Evolutionary conservation across 164 flowering plant species (phyloP).

Genomic region (Vitis rotundifolia): DNA sequence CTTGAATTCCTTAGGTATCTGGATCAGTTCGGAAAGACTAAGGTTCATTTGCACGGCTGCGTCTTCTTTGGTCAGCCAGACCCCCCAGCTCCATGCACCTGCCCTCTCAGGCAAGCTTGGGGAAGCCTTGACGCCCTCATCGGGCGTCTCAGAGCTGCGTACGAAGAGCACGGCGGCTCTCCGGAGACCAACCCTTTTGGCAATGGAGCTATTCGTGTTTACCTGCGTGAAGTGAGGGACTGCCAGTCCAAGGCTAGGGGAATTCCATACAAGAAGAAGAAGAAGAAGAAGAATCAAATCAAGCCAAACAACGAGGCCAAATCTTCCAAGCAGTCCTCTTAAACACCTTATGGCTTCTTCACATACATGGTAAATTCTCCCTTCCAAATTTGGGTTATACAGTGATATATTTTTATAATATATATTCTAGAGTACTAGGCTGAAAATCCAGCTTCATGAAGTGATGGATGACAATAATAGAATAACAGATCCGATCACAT

Average conservation of each 20-base stretch:
- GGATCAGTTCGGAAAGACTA: slow-evolving; percentile 64
- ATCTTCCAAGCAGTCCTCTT: slow-evolving; percentile 22
- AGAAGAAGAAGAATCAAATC: slow-evolving; percentile 38
- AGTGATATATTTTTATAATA: not conserved
- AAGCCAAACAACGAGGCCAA: slow-evolving; percentile 18
- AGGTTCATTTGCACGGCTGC: slow-evolving; percentile 52
- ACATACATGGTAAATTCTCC: slow-evolving; percentile 23
- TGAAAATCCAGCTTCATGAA: not conserved
- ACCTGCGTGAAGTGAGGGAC: slow-evolving; percentile 50
- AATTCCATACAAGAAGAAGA: slow-evolving; percentile 57
- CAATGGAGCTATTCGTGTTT: slow-evolving; percentile 47
- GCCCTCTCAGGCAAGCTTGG: slow-evolving; percentile 64
- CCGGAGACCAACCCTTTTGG: slow-evolving; percentile 59
- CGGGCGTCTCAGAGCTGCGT: slow-evolving; percentile 61
- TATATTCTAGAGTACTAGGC: no score
- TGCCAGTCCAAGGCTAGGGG: slow-evolving; percentile 61
- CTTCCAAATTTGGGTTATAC: not conserved
- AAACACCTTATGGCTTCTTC: slow-evolving; percentile 2
- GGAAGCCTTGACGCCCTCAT: slow-evolving; percentile 61
- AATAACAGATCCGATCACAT: not conserved
- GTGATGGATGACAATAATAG: not conserved
- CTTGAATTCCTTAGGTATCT: slow-evolving; percentile 55
- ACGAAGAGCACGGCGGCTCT: slow-evolving; percentile 58
- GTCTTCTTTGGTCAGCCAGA: slow-evolving; percentile 57
- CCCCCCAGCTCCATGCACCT: slow-evolving; percentile 57